phyloP scores from a whole-genome alignment of 2,329 filamentous ascomycete species.

The Paracorniculantispora psalliotae region DNA sequence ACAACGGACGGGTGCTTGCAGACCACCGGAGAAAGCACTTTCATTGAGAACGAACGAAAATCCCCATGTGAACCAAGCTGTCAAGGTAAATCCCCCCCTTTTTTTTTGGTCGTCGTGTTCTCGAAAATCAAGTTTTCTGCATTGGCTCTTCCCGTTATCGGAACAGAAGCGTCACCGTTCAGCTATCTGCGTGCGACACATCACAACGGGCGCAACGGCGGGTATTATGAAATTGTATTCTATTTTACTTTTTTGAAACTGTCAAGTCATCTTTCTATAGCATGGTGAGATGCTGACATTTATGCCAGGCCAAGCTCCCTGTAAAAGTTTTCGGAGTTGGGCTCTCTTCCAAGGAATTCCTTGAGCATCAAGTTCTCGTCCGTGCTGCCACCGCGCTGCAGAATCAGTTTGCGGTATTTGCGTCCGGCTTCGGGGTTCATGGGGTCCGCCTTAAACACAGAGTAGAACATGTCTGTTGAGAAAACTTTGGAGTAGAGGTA shows the following conservation, averaged over 20 bases:
- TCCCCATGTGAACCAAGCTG: neutral
- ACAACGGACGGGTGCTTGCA: neutral
- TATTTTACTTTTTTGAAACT: neutral
- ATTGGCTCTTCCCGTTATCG: no score
- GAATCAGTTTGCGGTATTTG: constrained; percentile 70
- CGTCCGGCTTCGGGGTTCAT: constrained; percentile 72
- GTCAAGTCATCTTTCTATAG: neutral
- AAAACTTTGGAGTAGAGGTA: constrained; percentile 74
- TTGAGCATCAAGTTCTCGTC: constrained; percentile 77
- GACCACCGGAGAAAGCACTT: neutral
- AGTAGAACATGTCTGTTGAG: constrained; percentile 81
- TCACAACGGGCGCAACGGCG: neutral
- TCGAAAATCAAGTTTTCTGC: no score
- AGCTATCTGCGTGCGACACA: no score
- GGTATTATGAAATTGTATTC: neutral
- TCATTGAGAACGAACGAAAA: neutral
- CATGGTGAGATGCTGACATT: neutral
- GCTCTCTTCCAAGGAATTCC: constrained; percentile 72
- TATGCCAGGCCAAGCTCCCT: constrained; percentile 58
- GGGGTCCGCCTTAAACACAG: constrained; percentile 70
- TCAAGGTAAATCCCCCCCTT: neutral
- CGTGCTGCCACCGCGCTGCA: constrained; percentile 71
- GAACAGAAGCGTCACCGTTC: no score
- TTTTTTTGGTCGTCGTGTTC: no score
- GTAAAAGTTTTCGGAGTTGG: constrained; percentile 75